phyloP scores from a whole-genome alignment of 1,139 yeast species.

The Blastobotrys petasosporus region DNA sequence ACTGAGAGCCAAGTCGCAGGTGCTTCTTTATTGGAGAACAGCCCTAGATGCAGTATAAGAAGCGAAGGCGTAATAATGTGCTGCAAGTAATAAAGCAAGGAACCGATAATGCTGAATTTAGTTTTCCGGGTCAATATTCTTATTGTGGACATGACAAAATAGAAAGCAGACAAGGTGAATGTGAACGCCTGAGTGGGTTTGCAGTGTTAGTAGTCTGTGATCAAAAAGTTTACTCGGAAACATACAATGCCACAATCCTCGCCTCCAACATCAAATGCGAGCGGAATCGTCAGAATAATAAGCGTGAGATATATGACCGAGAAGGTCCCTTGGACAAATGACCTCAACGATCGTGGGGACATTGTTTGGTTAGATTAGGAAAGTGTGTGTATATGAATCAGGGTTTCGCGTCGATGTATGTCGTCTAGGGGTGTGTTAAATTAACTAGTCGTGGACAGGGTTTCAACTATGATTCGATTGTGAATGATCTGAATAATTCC shows the following conservation, averaged over 20 bases:
- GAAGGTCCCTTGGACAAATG: slow-evolving; percentile 25
- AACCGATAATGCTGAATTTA: slow-evolving; percentile 46
- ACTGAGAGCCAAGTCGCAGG: slow-evolving; percentile 32
- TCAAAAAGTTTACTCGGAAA: neutral
- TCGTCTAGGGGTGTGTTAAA: neutral
- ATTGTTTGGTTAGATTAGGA: neutral
- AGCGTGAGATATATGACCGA: slow-evolving; percentile 43
- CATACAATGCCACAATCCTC: slow-evolving; percentile 73
- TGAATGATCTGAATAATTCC: no score
- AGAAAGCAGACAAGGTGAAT: slow-evolving; percentile 61
- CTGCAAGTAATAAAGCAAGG: slow-evolving; percentile 66
- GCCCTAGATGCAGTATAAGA: slow-evolving; percentile 63
- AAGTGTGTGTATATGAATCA: no score
- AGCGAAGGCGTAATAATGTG: slow-evolving; percentile 79
- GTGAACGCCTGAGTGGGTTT: slow-evolving; percentile 42
- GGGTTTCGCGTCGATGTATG: neutral
- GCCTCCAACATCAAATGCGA: slow-evolving; percentile 95
- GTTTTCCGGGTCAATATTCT: slow-evolving; percentile 50
- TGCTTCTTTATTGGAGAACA: slow-evolving; percentile 37
- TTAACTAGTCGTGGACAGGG: no score
- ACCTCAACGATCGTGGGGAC: slow-evolving; percentile 10
- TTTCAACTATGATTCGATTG: no score
- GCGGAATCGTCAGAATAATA: slow-evolving; percentile 77
- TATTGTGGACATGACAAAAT: slow-evolving; percentile 67
- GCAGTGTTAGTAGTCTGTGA: neutral